Evolutionary conservation across 345 rosid species (phyloP).

Genomic region (Pseudoturritis turrita): DNA sequence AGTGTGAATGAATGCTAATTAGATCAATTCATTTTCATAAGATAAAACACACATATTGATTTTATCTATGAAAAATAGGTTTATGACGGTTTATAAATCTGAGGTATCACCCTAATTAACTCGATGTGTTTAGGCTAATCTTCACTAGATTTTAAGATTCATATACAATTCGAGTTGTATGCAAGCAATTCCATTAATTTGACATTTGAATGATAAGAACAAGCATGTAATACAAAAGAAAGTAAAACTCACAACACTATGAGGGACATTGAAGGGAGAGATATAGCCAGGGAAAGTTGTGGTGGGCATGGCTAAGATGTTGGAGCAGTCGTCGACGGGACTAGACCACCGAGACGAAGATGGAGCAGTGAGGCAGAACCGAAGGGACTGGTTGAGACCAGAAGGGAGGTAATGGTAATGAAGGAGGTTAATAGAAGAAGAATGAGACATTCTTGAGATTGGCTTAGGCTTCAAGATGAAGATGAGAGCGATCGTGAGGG

Average conservation of each 20-base stretch:
- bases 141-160: neutral
- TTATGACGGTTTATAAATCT: neutral
- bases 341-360: conserved; percentile 27
- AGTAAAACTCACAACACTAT: conserved; percentile 24
- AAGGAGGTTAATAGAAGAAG: conserved; percentile 32
- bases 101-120: neutral
- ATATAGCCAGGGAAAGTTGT: conserved; percentile 23
- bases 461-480: conserved; percentile 41
- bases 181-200: neutral
- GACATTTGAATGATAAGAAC: neutral
- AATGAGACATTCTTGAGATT: conserved; percentile 21
- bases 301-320: conserved; percentile 21
- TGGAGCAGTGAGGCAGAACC: conserved; percentile 24
- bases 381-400: conserved; percentile 17
- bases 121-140: neutral
- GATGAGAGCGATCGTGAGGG: conserved; percentile 34
- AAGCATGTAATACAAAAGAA: neutral
- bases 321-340: conserved; percentile 6
- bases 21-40: neutral
- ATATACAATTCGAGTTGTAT: neutral
- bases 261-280: conserved; percentile 25
- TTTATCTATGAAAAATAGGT: neutral
- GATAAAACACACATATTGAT: neutral
- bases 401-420: conserved; percentile 34
- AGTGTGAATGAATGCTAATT: neutral